Percentiles rank a stretch among this genome's conserved stretches.
Evolutionary conservation across 2,329 filamentous ascomycete genomes (phyloP).

Genomic region (Nemania sp.): DNA sequence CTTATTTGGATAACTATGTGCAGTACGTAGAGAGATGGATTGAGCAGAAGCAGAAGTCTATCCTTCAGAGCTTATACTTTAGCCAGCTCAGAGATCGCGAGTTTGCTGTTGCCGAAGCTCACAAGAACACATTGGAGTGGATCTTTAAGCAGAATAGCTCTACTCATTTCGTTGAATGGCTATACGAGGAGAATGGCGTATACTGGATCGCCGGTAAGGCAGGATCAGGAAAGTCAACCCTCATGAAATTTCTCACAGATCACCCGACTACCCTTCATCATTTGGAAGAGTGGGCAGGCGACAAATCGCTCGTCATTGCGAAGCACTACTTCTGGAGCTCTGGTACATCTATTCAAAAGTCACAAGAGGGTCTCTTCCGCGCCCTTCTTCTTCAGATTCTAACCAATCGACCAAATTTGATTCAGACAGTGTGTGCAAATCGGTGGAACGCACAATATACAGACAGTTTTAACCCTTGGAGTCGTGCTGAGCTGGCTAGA

Average conservation of each 20-base stretch:
- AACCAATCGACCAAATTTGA: not conserved
- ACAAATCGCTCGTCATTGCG: slow-evolving; percentile 1
- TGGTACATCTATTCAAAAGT: slow-evolving; percentile 26
- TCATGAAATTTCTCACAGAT: slow-evolving; percentile 27
- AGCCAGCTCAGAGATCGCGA: not conserved
- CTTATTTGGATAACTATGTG: not conserved
- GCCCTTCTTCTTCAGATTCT: not conserved
- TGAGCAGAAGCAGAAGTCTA: not conserved
- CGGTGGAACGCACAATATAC: slow-evolving; percentile 2
- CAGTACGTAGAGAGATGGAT: not conserved
- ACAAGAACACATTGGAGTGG: not conserved
- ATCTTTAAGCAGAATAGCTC: not conserved
- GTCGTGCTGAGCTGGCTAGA: not conserved
- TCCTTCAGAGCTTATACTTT: not conserved
- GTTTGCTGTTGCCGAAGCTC: not conserved
- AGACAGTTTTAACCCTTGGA: not conserved
- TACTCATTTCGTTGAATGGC: not conserved
- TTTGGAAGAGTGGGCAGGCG: slow-evolving; percentile 9
- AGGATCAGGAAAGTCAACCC: slow-evolving; percentile 26
- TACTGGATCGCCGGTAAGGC: not conserved
- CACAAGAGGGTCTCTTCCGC: slow-evolving; percentile 2
- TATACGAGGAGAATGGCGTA: not conserved
- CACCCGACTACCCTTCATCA: slow-evolving; percentile 7
- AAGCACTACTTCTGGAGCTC: slow-evolving; percentile 31
- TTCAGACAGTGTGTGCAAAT: not conserved